phyloP scores from a whole-genome alignment of 208 protist genomes.

The Naegleria gruberi region DNA sequence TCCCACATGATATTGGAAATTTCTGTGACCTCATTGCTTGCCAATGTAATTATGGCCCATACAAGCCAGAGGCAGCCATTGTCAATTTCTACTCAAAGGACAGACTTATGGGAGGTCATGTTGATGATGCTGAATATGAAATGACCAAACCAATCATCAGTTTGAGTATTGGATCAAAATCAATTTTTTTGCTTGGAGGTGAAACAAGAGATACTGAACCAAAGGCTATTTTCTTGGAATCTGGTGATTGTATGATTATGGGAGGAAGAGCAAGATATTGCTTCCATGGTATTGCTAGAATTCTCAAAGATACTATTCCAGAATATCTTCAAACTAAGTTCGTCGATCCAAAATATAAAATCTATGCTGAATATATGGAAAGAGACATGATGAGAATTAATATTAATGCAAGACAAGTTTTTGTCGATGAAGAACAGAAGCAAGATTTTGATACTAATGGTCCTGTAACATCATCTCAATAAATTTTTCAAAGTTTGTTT shows the following conservation, averaged over 20 bases:
- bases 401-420: conserved; percentile 18
- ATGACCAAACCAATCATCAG: conserved; percentile 17
- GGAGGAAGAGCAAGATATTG: conserved; percentile 17
- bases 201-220: conserved; percentile 14
- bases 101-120: not conserved
- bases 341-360: not conserved
- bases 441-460: not conserved
- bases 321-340: not conserved
- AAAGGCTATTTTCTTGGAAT: not conserved
- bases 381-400: conserved; percentile 5
- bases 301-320: not conserved
- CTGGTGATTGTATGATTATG: conserved; percentile 17
- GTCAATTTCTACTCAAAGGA: conserved; percentile 4
- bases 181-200: not conserved
- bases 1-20: not conserved
- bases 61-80: conserved; percentile 8
- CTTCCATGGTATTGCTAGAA: conserved; percentile 3
- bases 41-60: not conserved
- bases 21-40: not conserved
- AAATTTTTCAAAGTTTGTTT: too few species aligned
- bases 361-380: not conserved
- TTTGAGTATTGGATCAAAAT: not conserved
- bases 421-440: not conserved
- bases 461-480: too few species aligned
- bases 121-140: conserved; percentile 18